phyloP scores from a whole-genome alignment of 192 early-diverging fungal species.

The Entomortierella lignicola region DNA sequence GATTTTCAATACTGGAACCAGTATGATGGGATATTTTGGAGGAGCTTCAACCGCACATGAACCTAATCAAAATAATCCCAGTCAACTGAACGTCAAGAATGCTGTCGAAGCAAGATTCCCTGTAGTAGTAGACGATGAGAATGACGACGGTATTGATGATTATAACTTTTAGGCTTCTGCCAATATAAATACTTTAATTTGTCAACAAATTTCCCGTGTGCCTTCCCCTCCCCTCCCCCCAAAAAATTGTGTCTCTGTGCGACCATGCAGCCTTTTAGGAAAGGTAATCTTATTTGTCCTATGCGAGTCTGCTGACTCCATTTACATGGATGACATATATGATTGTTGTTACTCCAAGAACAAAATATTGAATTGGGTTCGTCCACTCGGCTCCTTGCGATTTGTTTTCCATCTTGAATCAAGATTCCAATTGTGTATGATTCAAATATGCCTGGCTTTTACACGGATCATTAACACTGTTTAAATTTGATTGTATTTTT shows the following conservation, averaged over 20 bases:
- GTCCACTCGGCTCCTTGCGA: too few species aligned
- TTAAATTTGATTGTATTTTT: too few species aligned
- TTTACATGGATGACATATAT: not conserved
- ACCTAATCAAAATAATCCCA: not conserved
- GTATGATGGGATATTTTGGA: constrained; percentile 27
- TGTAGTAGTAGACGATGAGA: constrained; percentile 10
- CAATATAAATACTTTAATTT: not conserved
- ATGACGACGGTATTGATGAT: constrained; percentile 33
- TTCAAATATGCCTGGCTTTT: too few species aligned
- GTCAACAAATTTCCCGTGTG: not conserved
- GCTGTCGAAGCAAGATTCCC: not conserved
- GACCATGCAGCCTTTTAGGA: constrained; percentile 2
- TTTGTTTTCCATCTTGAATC: too few species aligned
- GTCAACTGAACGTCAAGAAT: constrained; percentile 15
- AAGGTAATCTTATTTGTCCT: constrained; percentile 8
- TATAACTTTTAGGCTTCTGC: constrained; percentile 26
- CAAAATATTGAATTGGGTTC: not conserved
- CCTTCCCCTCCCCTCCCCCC: not conserved
- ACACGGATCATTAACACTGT: too few species aligned
- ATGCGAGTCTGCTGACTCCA: constrained; percentile 21
- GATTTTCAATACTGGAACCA: constrained; percentile 37
- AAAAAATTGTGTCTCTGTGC: constrained; percentile 17
- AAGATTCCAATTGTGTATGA: too few species aligned
- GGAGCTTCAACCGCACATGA: not conserved
- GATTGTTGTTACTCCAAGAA: not conserved